Base-by-base conservation (phyloP, 1,284 basidiomycete genomes). In the Ganoderma meredithae region DNA sequence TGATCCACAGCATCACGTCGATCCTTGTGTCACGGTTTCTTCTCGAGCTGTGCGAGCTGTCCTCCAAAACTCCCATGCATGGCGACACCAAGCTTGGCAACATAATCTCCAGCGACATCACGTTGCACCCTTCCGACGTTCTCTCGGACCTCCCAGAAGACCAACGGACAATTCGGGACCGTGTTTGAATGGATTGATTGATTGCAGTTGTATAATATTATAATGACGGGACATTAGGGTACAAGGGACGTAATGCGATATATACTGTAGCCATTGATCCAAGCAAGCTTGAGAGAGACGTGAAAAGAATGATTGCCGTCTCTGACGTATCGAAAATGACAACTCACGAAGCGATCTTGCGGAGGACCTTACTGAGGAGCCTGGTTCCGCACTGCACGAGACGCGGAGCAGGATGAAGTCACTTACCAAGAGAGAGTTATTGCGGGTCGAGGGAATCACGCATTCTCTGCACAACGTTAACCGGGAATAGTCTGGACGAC, bases 21-120 rank as follows among this genome's bases (percentile, higher is more conserved):
- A 41, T 60, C 39, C 58, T 60, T n/a, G 39, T 40, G 6, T 60
- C 55, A 5, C 6, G 55, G 33, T 58, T 58, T 58, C 55, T 58
- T 8, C 55, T 58, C 2, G 55, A 58, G 10, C 33, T 58, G 33
- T 27, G 33, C 27, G 55, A 58, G 55, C 55, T 58, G 19, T 58
- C n/a, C 33, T 49, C 47, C 22, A 22, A 39, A 22, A 13, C 31
- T 33, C 9, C 7, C 10, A 33, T 6, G 55, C 22, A 15, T 10
- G n/a, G 36, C 36, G 36, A 19, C 8, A 58, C 31, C 9, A 58
- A 33, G n/a, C 31, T n/a, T 19, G 55, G 19, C 8, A 12, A 39
- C 12, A 39, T 58, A 8, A 39, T 58, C 19, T 39, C 55, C 19
- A 58, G 55, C 36, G 55, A 58, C 36, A 39, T 58, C 33, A 36